phyloP scores from a whole-genome alignment of 495 filamentous ascomycete species.

The Pseudotulostoma volvatum region DNA sequence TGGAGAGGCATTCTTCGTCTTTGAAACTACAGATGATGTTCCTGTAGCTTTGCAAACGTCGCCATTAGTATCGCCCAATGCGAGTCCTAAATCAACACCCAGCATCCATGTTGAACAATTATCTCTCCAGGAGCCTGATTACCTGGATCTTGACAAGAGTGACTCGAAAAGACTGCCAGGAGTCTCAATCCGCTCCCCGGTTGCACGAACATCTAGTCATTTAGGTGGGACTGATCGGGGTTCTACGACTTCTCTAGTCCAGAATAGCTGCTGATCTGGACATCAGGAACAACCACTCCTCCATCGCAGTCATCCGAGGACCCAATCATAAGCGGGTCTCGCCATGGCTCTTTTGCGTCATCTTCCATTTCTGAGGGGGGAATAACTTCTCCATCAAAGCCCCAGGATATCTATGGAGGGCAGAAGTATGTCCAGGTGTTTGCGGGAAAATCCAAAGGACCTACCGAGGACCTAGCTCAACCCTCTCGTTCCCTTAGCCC shows the following conservation, averaged over 20 bases:
- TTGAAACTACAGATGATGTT: constrained; percentile 80
- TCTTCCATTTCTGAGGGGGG: constrained; percentile 34
- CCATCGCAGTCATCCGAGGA: constrained; percentile 45
- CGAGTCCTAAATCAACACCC: constrained; percentile 43
- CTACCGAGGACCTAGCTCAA: constrained; percentile 7
- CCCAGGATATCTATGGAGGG: constrained; percentile 1
- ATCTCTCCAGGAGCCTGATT: constrained; percentile 66
- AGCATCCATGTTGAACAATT: constrained; percentile 16
- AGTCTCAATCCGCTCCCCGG: constrained; percentile 19
- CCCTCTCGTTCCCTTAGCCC: constrained; percentile 50
- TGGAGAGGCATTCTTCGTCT: constrained; percentile 96
- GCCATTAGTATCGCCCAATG: constrained; percentile 71
- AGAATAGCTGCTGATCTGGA: too few relatives aligned
- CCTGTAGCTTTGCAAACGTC: constrained; percentile 86
- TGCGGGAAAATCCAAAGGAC: background rate
- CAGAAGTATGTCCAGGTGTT: background rate
- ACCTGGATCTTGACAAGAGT: constrained; percentile 46
- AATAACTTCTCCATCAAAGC: constrained; percentile 13
- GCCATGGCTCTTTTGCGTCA: constrained; percentile 13
- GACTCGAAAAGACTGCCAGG: constrained; percentile 7
- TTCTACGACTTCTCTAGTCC: too few relatives aligned
- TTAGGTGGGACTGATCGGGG: constrained; percentile 20
- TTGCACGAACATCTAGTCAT: constrained; percentile 31
- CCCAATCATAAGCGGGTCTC: constrained; percentile 22
- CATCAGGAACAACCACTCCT: constrained; percentile 46